phyloP scores from a whole-genome alignment of 2,329 filamentous ascomycete genomes.

The Tolypocladium sp. region DNA sequence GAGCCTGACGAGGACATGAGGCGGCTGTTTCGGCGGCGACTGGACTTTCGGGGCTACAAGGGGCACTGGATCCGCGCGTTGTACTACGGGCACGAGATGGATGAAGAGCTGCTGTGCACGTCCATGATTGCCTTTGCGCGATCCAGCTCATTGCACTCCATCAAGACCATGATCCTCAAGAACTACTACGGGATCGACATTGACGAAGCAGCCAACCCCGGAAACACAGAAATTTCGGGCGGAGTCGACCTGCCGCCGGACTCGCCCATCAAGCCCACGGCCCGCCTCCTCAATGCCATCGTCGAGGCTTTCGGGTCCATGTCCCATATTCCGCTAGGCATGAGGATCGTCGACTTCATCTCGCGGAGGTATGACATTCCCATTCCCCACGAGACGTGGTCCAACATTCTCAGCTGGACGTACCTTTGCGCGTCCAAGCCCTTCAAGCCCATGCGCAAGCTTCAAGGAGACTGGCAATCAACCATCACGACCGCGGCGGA shows the following conservation, averaged over 20 bases:
- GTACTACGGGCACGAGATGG: conserved; percentile 16
- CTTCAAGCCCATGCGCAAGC: conserved; percentile 24
- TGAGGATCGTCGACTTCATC: conserved; percentile 53
- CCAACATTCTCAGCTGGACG: conserved; percentile 57
- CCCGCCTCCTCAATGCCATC: conserved; percentile 52
- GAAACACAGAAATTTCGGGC: conserved; percentile 15
- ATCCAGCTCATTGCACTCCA: conserved; percentile 20
- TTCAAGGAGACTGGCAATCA: conserved; percentile 15
- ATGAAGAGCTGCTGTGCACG: conserved; percentile 30
- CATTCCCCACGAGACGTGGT: conserved; percentile 53
- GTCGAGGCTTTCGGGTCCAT: conserved; percentile 61
- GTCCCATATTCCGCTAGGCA: conserved; percentile 48
- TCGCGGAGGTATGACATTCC: conserved; percentile 48
- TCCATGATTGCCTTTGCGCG: conserved; percentile 33
- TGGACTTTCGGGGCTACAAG: conserved; percentile 13
- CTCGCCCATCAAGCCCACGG: conserved; percentile 50
- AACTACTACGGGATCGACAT: conserved; percentile 20
- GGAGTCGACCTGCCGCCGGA: conserved; percentile 31
- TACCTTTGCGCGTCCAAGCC: conserved; percentile 42
- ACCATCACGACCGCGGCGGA: conserved; percentile 28
- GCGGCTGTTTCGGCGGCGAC: conserved; percentile 15
- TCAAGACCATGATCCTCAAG: conserved; percentile 22
- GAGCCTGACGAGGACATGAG: conserved; percentile 14
- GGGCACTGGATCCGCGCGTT: conserved; percentile 18
- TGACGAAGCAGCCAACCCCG: conserved; percentile 7